Percentiles rank a stretch among this genome's conserved stretches.
Conservation (phyloP, 129 eudicot species). For the Centella asiatica region DNA sequence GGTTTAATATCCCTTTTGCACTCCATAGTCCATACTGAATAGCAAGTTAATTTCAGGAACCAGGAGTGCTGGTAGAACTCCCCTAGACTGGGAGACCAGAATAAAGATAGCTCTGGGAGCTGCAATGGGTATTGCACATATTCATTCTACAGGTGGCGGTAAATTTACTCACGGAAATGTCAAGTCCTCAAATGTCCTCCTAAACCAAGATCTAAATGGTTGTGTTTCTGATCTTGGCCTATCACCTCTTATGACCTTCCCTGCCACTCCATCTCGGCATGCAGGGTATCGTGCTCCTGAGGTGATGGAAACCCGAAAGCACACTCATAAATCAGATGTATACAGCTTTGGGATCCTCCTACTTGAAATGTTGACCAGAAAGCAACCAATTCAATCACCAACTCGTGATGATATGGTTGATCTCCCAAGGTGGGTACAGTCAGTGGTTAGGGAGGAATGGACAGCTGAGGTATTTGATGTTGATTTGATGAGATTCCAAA, state of each 20-base stretch:
- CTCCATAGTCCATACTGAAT: slow-evolving; percentile 1
- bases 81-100: slow-evolving; percentile 74
- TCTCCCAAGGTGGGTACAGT: slow-evolving; percentile 87
- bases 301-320: slow-evolving; percentile 60
- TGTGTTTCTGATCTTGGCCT: slow-evolving; percentile 66
- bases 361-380: slow-evolving; percentile 80
- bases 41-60: slow-evolving; percentile 38
- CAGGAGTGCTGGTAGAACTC: slow-evolving; percentile 41
- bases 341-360: slow-evolving; percentile 83
- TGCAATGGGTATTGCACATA: slow-evolving; percentile 71
- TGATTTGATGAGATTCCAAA: slow-evolving; percentile 59
- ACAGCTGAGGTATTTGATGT: slow-evolving; percentile 89
- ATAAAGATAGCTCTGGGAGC: slow-evolving; percentile 69
- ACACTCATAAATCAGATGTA: slow-evolving; percentile 77
- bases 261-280: slow-evolving; percentile 52
- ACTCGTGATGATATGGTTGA: slow-evolving; percentile 72
- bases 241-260: slow-evolving; percentile 71
- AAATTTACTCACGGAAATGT: slow-evolving; percentile 79
- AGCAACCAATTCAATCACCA: slow-evolving; percentile 76
- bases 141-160: slow-evolving; percentile 59
- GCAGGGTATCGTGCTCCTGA: slow-evolving; percentile 87
- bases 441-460: slow-evolving; percentile 94
- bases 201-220: slow-evolving; percentile 51
- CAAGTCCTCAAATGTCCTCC: slow-evolving; percentile 69
- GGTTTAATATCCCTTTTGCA: not conserved